Base-by-base conservation (phyloP, 768 basidiomycete species). In the Polyporus arcularius region DNA sequence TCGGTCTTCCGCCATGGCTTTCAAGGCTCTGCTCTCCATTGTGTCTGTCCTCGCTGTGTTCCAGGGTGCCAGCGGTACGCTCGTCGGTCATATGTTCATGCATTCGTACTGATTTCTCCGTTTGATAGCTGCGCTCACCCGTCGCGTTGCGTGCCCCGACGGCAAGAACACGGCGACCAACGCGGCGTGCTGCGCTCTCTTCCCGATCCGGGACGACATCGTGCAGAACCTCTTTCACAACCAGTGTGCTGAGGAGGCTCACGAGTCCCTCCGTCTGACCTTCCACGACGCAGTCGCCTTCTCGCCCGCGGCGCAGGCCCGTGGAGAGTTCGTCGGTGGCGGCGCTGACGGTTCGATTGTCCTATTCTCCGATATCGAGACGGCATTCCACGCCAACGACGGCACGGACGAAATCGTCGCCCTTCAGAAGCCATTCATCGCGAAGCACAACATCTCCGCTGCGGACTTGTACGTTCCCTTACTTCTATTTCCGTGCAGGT, bases 301-400 rank as follows among this genome's bases (percentile, higher is more conserved):
- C 50, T 63, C 58, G 51, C 65, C 49, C 70, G 72, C 50, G 26
- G 28, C 32, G 38, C 28, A 70, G 38, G 65, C 67, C 47, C 63
- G 68, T 46, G n/a, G 51, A 50, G 39, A 57, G 45, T 49, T 15
- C 64, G 61, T 39, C 28, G 71, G 73, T 41, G 69, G 68, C n/a
- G 74, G 74, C 3, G 73, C 72, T 47, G 82, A 84, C 60, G 83
- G 81, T 26, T 82, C 81, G 3, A 77, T 83, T 61, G 73, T 81
- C 58, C 69, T 72, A 3, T 83, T 84, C 70, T 64, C 68, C 30
- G 71, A 74, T 12, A 74, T 75, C 42, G 82, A 82, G 65, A 69
- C 74, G n/a, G 57, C 64, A 4, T 83, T 78, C 70, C 67, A 70
- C 10, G 79, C 80, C 8, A 82, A 83, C 65, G 62, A 60, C 28